Percentiles rank a stretch among this genome's conserved stretches.
Evolutionary conservation across 345 rosid genomes (phyloP).

Genomic region (Populus simonii): DNA sequence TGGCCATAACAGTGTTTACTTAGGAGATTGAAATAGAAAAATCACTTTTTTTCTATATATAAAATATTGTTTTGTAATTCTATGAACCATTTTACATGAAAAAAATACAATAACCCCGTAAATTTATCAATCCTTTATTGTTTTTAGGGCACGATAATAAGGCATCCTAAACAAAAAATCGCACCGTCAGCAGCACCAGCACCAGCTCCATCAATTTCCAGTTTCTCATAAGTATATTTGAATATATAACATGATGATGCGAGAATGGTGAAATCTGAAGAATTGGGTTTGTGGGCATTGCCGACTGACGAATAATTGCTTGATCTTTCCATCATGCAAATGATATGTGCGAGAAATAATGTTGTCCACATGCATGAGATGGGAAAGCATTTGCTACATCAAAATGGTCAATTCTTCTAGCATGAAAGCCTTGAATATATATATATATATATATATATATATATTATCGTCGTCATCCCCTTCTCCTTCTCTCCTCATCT

Average conservation of each 20-base stretch:
- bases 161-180: too few species aligned
- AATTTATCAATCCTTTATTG: too few species aligned
- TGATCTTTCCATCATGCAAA: not conserved
- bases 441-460: too few species aligned
- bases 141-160: too few species aligned
- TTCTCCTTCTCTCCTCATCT: not conserved
- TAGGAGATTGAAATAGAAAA: too few species aligned
- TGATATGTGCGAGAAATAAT: constrained; percentile 3
- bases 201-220: too few species aligned
- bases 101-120: too few species aligned
- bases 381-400: not conserved
- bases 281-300: not conserved
- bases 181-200: too few species aligned
- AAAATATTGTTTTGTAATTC: too few species aligned
- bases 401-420: not conserved
- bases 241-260: not conserved
- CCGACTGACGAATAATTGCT: constrained; percentile 10
- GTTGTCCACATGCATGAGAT: not conserved
- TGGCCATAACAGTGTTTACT: too few species aligned
- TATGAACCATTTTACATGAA: too few species aligned
- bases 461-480: not conserved
- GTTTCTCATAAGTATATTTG: not conserved
- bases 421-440: not conserved
- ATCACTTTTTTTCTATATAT: too few species aligned
- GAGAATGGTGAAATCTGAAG: not conserved